These are phyloP conservation scores for Neonectria magnoliae DNA, from an alignment of 2,329 filamentous ascomycete genomes.

Conservation along the genomic window DNA sequence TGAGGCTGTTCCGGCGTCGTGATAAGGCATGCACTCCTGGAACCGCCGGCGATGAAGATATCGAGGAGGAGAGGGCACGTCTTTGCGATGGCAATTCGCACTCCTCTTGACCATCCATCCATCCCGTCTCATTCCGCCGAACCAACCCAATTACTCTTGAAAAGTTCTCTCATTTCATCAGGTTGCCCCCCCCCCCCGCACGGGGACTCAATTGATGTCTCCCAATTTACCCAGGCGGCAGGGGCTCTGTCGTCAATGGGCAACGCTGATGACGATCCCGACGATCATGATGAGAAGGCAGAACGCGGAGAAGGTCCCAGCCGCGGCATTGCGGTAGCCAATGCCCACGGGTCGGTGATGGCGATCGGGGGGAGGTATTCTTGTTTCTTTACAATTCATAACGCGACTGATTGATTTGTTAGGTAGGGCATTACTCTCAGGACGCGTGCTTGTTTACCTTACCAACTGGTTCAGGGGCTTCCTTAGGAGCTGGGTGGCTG, in stretches of 20 bases:
- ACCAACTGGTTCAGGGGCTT: neutral
- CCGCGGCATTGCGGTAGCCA: neutral
- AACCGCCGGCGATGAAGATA: neutral
- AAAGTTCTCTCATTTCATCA: neutral
- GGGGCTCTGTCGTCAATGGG: neutral
- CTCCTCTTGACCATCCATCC: neutral
- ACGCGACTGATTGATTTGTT: neutral
- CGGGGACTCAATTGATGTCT: neutral
- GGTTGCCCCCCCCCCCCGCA: neutral
- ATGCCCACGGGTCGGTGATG: neutral
- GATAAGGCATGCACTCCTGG: neutral
- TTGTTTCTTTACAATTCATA: neutral
- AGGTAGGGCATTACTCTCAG: neutral
- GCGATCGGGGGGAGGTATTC: neutral
- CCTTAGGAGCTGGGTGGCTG: neutral
- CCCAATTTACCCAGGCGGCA: neutral
- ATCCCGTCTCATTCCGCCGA: neutral
- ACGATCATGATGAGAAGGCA: neutral
- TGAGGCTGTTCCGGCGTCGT: neutral
- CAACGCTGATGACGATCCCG: slow-evolving; percentile 4
- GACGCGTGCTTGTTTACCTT: no score
- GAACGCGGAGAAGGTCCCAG: neutral
- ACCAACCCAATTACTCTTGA: neutral
- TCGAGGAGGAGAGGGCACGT: neutral
- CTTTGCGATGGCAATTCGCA: neutral